Base-by-base conservation (phyloP, 306 rosid species). In the Hylodesmum podocarpum region DNA sequence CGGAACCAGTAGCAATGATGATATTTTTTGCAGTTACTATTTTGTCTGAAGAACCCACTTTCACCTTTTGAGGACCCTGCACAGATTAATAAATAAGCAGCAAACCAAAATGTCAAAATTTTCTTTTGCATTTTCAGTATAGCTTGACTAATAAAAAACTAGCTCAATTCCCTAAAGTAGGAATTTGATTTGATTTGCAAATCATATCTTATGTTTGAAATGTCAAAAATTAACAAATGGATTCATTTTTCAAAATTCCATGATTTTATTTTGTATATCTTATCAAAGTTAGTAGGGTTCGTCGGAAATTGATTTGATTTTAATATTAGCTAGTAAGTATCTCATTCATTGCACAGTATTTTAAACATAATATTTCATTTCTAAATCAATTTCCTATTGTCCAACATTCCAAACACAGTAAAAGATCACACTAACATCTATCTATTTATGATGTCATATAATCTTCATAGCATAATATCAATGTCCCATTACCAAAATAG, bases 1-100 rank as follows among this genome's bases (percentile, higher is more conserved):
- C 96, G 66, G 99, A 95, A 58, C 97, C 99, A 36, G 99, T 95
- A 34, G 99, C 99, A 77, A 95, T 89, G 76, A 95, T 95, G 81
- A 95, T 87, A 68, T 95, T 66, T 88, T 88, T 91, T 68, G 99
- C 97, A 66, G 97, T 90, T 44, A 91, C 92, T 47, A 87, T 82
- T 18, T 75, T 92, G 81, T 88, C 79, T n/a, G 97, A 89, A 24
- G 95, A 86, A 54, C 99, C 99, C 87, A 96, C 81, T 84, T 86
- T 75, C 81, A 91, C 96, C 88, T 89, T 92, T 81, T 96, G 96
- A 31, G 99, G 98, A 70, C 94, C 97, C 99, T 95, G 79, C 41
- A 67, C 29, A 29, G 34, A 78, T 77, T 70, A 65, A 79, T 24
- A 73, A 72, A 78, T 40, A 65, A 33, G 49, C 12, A 59, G 58